These are phyloP conservation scores for Leersia perrieri DNA, from an alignment of 176 grass and related monocot species.

Conservation along the genomic window DNA sequence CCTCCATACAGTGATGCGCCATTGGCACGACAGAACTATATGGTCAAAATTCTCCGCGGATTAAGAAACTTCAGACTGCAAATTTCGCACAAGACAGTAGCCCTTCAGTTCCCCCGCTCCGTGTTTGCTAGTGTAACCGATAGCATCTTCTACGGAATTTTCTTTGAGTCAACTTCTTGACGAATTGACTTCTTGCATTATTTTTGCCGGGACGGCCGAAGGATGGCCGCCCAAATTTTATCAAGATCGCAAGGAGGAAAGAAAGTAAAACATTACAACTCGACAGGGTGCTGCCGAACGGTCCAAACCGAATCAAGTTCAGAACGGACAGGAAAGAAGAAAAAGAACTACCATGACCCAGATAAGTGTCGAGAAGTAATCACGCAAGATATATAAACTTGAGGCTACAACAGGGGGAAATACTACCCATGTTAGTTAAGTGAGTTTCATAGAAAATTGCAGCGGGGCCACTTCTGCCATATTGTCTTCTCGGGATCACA, in stretches of 20 bases:
- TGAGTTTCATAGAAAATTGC: neutral
- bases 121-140: neutral
- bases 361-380: neutral
- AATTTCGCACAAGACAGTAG: neutral
- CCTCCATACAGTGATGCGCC: neutral
- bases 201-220: too few species aligned
- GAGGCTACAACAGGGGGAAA: neutral
- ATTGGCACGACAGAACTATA: neutral
- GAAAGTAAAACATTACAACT: too few species aligned
- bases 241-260: too few species aligned
- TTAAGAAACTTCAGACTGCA: neutral
- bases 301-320: too few species aligned
- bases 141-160: neutral
- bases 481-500: too few species aligned
- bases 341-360: neutral
- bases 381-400: neutral
- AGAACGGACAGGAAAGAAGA: too few species aligned
- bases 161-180: too few species aligned
- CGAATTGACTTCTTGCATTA: too few species aligned
- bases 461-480: neutral
- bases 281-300: too few species aligned
- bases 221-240: too few species aligned
- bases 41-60: neutral
- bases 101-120: neutral
- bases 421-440: neutral